These are phyloP conservation scores for Malus hybrid DNA, from an alignment of 331 rosid genomes.

Conservation along the genomic window DNA sequence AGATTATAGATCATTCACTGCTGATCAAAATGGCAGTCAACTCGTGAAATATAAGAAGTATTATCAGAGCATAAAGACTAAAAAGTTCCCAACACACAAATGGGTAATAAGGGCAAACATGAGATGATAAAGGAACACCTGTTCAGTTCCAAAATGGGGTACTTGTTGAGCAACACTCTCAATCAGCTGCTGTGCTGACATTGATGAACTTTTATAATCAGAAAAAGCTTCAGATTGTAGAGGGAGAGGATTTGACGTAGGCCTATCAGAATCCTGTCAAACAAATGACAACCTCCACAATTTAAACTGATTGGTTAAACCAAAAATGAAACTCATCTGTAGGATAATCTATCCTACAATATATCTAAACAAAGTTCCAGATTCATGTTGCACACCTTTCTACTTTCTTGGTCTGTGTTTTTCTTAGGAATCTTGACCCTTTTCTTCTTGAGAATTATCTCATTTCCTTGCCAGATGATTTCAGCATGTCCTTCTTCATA, in stretches of 20 bases:
- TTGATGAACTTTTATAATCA: constrained; percentile 21
- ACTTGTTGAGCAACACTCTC: constrained; percentile 58
- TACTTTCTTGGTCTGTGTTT: constrained; percentile 1
- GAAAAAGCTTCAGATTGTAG: constrained; percentile 55
- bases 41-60: not conserved
- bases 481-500: constrained; percentile 64
- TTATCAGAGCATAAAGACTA: not conserved
- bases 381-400: constrained; percentile 12
- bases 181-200: constrained; percentile 25
- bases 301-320: not conserved
- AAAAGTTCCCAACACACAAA: not conserved
- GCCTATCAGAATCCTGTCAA: constrained; percentile 43
- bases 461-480: constrained; percentile 83
- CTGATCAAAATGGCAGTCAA: not conserved
- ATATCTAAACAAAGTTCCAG: not conserved
- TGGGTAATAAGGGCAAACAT: not conserved
- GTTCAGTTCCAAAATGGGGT: constrained; percentile 97
- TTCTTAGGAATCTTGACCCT: constrained; percentile 44
- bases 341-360: not conserved
- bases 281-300: not conserved
- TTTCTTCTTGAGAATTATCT: constrained; percentile 71
- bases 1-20: not conserved
- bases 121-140: constrained; percentile 21
- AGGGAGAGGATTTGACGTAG: constrained; percentile 86
- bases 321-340: not conserved